Percentiles rank a stretch among this genome's conserved stretches.
Evolutionary conservation across 139 green algal species (phyloP).

Genomic region (Asterochloris erici): DNA sequence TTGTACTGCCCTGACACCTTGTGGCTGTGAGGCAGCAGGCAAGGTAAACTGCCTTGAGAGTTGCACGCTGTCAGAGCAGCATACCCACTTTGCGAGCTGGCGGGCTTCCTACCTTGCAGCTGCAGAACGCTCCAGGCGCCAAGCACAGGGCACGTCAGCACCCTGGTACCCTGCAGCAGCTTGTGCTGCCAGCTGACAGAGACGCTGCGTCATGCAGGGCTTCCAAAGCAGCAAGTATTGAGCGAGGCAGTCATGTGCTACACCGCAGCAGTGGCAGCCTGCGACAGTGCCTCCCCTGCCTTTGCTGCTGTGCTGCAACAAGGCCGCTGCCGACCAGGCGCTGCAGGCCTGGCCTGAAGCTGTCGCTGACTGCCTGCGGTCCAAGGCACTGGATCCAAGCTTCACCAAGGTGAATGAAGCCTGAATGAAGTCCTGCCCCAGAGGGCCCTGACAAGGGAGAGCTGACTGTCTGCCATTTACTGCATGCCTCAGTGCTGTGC

Average conservation of each 20-base stretch:
- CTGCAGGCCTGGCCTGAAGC: constrained; percentile 41
- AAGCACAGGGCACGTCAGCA: no score
- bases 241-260: constrained; percentile 14
- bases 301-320: constrained; percentile 79
- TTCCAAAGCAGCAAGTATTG: not conserved
- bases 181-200: not conserved
- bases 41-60: no score
- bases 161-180: not conserved
- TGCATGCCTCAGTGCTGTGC: no score
- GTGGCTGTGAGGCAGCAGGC: no score
- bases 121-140: no score
- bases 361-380: constrained; percentile 71
- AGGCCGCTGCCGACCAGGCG: constrained; percentile 64
- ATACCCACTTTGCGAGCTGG: no score
- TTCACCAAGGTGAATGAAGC: constrained; percentile 48
- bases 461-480: no score
- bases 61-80: no score
- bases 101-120: no score
- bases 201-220: constrained; percentile 7
- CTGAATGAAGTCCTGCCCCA: no score
- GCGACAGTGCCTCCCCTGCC: not conserved
- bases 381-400: constrained; percentile 53
- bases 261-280: constrained; percentile 10
- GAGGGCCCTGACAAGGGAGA: no score
- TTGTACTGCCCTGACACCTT: no score